These are phyloP conservation scores for Botrytis tulipae DNA, from an alignment of 2,329 filamentous ascomycete species.

Conservation along the genomic window DNA sequence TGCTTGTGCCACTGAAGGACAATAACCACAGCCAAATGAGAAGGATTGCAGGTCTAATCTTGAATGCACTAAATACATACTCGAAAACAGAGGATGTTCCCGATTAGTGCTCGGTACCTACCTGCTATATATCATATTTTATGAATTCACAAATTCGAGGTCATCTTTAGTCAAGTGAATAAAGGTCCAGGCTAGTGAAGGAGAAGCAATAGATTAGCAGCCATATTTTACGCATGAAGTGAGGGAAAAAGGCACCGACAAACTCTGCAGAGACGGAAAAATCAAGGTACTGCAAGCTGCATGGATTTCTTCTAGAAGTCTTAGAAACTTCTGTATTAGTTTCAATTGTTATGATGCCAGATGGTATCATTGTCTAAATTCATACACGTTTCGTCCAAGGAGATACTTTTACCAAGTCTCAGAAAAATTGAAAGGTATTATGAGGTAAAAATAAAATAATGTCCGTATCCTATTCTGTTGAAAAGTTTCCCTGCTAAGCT, in stretches of 20 bases:
- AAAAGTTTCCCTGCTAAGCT: not conserved
- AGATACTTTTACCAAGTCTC: not conserved
- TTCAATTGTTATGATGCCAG: not conserved
- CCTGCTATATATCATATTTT: not conserved
- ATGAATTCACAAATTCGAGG: not conserved
- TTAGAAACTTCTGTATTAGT: not conserved
- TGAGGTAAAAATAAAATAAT: too few species aligned
- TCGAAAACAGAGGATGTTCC: not conserved
- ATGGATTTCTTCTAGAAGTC: not conserved
- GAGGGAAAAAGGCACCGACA: not conserved
- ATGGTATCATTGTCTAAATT: too few species aligned
- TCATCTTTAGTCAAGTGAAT: not conserved
- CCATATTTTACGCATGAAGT: too few species aligned
- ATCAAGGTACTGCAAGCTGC: accelerated
- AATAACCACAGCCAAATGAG: not conserved
- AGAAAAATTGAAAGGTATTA: not conserved
- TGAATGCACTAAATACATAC: not conserved
- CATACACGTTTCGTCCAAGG: not conserved
- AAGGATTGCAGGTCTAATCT: not conserved
- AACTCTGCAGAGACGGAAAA: not conserved
- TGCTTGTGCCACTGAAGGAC: not conserved
- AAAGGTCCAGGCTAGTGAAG: not conserved
- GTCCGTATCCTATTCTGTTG: not conserved
- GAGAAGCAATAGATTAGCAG: not conserved
- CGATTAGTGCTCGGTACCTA: not conserved